Evolutionary conservation across 75 land plant genomes (phyloP).

Genomic region (Cupressus sempervirens): DNA sequence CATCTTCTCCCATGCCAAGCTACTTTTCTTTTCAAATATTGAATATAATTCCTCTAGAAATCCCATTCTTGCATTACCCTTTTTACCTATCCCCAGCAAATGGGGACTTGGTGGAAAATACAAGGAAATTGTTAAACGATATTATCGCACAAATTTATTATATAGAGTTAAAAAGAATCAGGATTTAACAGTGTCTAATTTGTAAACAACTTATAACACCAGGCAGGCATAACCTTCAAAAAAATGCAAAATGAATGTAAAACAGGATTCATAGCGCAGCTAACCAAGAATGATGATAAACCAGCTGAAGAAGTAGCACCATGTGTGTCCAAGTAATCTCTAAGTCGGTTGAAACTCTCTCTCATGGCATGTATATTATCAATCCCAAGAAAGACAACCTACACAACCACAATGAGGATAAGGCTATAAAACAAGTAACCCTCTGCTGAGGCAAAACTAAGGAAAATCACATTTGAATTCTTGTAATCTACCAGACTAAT

Average conservation of each 20-base stretch:
- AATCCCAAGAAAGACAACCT: constrained; percentile 97
- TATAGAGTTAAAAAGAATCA: not conserved
- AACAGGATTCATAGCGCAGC: constrained; percentile 10
- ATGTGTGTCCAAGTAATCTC: constrained; percentile 89
- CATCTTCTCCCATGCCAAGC: not conserved
- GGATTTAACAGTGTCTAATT: not conserved
- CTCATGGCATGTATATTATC: constrained; percentile 99
- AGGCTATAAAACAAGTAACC: constrained; percentile 9
- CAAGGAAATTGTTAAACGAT: not conserved
- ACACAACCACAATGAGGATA: not conserved
- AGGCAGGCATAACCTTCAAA: not conserved
- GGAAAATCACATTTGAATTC: not conserved
- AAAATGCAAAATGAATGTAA: not conserved
- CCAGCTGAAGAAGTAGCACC: constrained; percentile 96
- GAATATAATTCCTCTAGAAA: not conserved
- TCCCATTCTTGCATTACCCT: not conserved
- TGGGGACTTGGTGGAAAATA: not conserved
- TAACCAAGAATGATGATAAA: constrained; percentile 86
- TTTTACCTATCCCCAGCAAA: not conserved
- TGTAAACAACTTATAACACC: not conserved
- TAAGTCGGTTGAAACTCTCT: constrained; percentile 77
- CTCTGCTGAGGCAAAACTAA: not conserved
- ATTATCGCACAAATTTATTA: not conserved
- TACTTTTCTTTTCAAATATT: not conserved
- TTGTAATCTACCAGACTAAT: not conserved